These are phyloP conservation scores for Solanum paucissectum DNA, from an alignment of 257 asterid species.

Conservation along the genomic window DNA sequence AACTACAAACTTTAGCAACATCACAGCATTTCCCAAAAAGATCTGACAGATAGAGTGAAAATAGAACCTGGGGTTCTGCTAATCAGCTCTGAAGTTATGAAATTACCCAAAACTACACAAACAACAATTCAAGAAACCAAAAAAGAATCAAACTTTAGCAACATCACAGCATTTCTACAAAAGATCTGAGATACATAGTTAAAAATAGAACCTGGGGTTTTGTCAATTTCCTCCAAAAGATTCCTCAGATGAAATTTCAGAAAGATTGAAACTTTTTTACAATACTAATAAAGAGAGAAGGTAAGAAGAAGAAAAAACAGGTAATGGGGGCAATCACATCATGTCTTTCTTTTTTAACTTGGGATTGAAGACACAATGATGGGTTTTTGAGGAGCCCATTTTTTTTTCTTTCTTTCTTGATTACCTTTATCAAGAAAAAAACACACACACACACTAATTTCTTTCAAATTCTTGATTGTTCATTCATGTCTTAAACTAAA, in stretches of 20 bases:
- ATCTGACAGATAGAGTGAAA: slow-evolving; percentile 1
- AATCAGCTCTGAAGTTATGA: neutral
- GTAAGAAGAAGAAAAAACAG: neutral
- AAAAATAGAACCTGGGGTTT: neutral
- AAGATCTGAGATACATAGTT: too few relatives aligned
- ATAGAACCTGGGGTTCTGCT: slow-evolving; percentile 17
- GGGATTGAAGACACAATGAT: slow-evolving; percentile 36
- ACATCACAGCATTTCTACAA: neutral
- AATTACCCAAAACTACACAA: neutral
- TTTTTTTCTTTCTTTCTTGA: neutral
- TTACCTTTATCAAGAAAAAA: slow-evolving; percentile 12
- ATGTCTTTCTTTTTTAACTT: slow-evolving; percentile 10
- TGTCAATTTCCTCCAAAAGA: slow-evolving; percentile 6
- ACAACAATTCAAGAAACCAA: neutral
- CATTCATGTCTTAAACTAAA: neutral
- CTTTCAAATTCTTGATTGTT: slow-evolving; percentile 15
- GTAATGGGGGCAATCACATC: slow-evolving; percentile 4
- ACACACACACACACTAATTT: neutral
- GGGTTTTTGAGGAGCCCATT: slow-evolving; percentile 25
- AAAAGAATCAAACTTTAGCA: slow-evolving; percentile 4
- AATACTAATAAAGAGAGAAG: neutral
- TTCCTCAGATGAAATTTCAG: neutral
- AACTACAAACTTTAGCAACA: slow-evolving; percentile 2
- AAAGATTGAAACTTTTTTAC: neutral
- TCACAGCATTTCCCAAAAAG: neutral